Conservation (phyloP, 257 asterid genomes). For the Orobanche coerulescens region DNA sequence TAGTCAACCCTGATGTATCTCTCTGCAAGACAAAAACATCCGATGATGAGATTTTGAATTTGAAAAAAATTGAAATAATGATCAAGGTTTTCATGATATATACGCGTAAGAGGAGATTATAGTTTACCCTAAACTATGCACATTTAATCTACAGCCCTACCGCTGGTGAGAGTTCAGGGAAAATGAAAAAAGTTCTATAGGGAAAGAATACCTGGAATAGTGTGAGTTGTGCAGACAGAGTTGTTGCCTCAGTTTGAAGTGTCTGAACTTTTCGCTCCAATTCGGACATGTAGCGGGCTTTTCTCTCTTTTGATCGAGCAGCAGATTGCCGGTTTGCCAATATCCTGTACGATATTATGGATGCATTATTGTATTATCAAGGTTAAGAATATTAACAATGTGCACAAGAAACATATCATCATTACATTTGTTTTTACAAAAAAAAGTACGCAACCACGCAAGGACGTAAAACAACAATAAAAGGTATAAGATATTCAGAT, state of each 20-base stretch:
- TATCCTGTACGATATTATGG: constrained; percentile 37
- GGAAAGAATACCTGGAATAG: constrained; percentile 45
- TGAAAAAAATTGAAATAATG: no score
- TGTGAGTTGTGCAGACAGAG: constrained; percentile 62
- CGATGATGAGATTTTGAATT: not conserved
- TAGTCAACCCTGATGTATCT: not conserved
- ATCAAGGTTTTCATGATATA: no score
- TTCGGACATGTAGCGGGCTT: constrained; percentile 56
- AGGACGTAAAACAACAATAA: not conserved
- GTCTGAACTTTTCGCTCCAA: constrained; percentile 83
- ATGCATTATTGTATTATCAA: not conserved
- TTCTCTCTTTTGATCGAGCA: constrained; percentile 73
- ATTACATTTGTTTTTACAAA: no score
- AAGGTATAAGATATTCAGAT: not conserved
- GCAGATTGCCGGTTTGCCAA: constrained; percentile 85
- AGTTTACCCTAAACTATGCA: not conserved
- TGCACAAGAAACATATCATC: not conserved
- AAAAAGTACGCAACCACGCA: not conserved
- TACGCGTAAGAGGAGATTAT: not conserved
- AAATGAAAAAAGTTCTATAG: not conserved
- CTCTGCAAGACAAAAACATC: not conserved
- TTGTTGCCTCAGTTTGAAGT: constrained; percentile 73
- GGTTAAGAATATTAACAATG: not conserved
- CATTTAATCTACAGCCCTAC: not conserved
- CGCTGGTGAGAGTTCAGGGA: not conserved